Evolutionary conservation across 2,329 filamentous ascomycete species (phyloP).

Genomic region (Apiospora rasikravindrae): DNA sequence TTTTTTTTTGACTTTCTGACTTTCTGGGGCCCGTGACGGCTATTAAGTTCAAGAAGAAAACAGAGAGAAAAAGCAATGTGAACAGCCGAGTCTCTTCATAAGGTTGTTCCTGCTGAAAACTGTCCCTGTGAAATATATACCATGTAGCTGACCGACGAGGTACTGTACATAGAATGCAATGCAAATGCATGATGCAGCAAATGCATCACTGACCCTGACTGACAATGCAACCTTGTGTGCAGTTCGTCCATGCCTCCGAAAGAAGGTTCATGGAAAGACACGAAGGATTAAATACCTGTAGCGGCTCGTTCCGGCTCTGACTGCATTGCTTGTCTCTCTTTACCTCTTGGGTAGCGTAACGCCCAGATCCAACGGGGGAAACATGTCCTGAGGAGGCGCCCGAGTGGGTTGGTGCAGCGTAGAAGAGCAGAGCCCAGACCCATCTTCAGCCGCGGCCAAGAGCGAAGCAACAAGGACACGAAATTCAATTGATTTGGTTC

Average conservation of each 20-base stretch:
- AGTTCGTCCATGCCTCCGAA: not conserved
- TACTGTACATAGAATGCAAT: not conserved
- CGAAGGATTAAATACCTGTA: not conserved
- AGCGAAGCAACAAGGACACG: not conserved
- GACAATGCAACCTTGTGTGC: not conserved
- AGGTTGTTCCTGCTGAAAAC: not conserved
- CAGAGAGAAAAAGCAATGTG: not conserved
- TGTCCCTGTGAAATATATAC: not conserved
- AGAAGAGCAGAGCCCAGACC: too few species aligned
- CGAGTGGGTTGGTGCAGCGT: not conserved
- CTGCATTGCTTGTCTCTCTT: not conserved
- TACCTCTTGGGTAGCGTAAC: not conserved
- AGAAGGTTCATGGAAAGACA: not conserved
- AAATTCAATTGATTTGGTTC: not conserved
- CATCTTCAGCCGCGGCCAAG: not conserved
- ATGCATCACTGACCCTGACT: not conserved
- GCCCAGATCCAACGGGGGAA: not conserved
- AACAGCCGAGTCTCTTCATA: not conserved
- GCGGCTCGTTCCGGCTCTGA: not conserved
- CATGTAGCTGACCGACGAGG: not conserved
- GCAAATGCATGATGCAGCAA: not conserved
- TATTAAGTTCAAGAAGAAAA: not conserved
- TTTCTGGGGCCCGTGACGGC: not conserved
- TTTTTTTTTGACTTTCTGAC: too few species aligned
- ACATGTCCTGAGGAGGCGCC: not conserved